These are phyloP conservation scores for Priceomyces haplophilus DNA, from an alignment of 805 yeast species.

Conservation along the genomic window DNA sequence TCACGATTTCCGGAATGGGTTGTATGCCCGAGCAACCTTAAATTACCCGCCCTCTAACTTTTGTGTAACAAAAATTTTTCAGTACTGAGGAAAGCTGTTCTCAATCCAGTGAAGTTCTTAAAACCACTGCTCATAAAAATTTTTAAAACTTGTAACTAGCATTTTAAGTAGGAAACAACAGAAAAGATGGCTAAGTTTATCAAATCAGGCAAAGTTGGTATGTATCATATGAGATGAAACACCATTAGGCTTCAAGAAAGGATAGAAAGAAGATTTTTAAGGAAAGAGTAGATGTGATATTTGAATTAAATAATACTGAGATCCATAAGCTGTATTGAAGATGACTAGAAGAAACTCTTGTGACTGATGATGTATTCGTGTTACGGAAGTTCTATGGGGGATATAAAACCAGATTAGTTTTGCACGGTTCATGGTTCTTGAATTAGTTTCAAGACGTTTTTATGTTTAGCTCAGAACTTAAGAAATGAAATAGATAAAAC, in stretches of 20 bases:
- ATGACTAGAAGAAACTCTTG: too few relatives aligned
- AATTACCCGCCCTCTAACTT: slow-evolving; percentile 8
- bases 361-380: too few relatives aligned
- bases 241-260: background rate
- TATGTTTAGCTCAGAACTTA: too few relatives aligned
- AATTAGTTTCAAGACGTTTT: too few relatives aligned
- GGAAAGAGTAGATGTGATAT: too few relatives aligned
- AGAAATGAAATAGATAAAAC: too few relatives aligned
- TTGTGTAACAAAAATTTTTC: slow-evolving; percentile 10
- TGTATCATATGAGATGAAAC: slow-evolving; percentile 36
- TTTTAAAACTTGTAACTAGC: slow-evolving; percentile 4
- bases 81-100: background rate
- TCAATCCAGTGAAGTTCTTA: slow-evolving; percentile 6
- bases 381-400: too few relatives aligned
- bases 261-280: background rate
- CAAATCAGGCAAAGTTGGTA: slow-evolving; percentile 99
- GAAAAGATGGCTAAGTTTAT: slow-evolving; percentile 93
- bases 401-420: too few relatives aligned
- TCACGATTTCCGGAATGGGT: slow-evolving; percentile 2
- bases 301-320: too few relatives aligned
- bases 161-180: slow-evolving; percentile 16
- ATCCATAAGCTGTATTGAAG: too few relatives aligned
- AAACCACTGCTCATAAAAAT: background rate
- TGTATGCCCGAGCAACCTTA: background rate
- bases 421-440: too few relatives aligned